These are phyloP conservation scores for Podospora appendiculata DNA, from an alignment of 495 filamentous ascomycete genomes.

Conservation along the genomic window DNA sequence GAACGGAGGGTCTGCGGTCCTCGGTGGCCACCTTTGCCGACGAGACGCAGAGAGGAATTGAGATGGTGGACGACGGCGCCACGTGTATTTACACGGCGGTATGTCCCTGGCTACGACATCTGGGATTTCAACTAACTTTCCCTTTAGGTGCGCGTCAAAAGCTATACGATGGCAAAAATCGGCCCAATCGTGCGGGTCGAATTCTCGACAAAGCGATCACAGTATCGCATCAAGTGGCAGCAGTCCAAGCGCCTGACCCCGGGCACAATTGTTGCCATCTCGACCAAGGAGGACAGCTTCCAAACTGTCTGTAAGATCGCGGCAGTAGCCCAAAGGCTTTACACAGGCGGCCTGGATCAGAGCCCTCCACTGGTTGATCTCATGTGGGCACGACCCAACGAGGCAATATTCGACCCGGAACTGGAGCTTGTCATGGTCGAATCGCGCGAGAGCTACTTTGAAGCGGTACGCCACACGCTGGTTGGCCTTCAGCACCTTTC, in stretches of 20 bases:
- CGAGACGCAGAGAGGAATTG: conserved; percentile 33
- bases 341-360: conserved; percentile 46
- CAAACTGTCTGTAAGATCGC: conserved; percentile 59
- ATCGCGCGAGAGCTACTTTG: conserved; percentile 61
- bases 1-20: conserved; percentile 49
- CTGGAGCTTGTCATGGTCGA: conserved; percentile 75
- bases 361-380: conserved; percentile 71
- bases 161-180: conserved; percentile 50
- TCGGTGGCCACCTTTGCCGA: conserved; percentile 37
- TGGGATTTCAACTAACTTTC: no score
- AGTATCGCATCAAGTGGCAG: conserved; percentile 67
- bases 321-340: conserved; percentile 62
- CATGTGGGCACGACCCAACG: conserved; percentile 54
- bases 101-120: conserved; percentile 3
- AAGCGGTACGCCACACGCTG: conserved; percentile 65
- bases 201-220: conserved; percentile 61
- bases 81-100: conserved; percentile 72
- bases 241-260: conserved; percentile 65
- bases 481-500: conserved; percentile 56
- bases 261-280: conserved; percentile 65
- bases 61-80: conserved; percentile 46
- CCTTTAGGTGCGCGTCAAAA: conserved; percentile 55
- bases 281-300: conserved; percentile 57
- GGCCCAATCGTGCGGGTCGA: conserved; percentile 61
- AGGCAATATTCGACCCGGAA: conserved; percentile 59